phyloP scores from a whole-genome alignment of 202 grass and related monocot genomes.

The Zizania palustris region DNA sequence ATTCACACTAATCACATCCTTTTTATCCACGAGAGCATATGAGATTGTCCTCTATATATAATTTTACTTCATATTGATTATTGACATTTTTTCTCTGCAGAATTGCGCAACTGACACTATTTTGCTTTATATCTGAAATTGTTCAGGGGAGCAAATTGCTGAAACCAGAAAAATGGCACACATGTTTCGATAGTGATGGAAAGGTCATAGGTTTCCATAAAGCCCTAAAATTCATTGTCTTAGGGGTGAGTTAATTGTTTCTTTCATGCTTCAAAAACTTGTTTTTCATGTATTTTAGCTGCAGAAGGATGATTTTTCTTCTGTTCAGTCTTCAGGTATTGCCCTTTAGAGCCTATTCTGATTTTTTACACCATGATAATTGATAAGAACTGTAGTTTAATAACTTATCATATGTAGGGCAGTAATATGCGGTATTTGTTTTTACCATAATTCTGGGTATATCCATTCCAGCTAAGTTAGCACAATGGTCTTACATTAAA shows the following conservation, averaged over 20 bases:
- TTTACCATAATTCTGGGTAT: neutral
- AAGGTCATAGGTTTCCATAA: constrained; percentile 81
- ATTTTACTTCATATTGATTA: constrained; percentile 1
- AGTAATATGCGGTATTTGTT: neutral
- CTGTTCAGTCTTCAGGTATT: neutral
- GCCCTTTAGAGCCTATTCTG: neutral
- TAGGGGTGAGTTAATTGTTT: constrained; percentile 67
- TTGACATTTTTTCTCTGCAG: constrained; percentile 8
- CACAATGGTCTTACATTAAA: neutral
- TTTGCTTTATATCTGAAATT: constrained; percentile 31
- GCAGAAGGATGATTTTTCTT: neutral
- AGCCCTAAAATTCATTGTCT: constrained; percentile 88
- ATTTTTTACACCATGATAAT: neutral
- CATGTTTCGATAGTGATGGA: constrained; percentile 73
- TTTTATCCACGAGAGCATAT: constrained; percentile 35
- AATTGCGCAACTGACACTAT: neutral
- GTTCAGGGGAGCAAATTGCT: constrained; percentile 85
- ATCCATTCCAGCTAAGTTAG: constrained; percentile 5
- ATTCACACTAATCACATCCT: constrained; percentile 1
- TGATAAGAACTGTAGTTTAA: neutral
- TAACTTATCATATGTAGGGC: neutral
- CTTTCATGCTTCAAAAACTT: constrained; percentile 10
- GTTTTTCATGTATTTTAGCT: constrained; percentile 16
- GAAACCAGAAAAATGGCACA: constrained; percentile 89
- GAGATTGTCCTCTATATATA: constrained; percentile 5